Conservation (phyloP, 2,329 filamentous ascomycete genomes). For the Fusarium napiforme region DNA sequence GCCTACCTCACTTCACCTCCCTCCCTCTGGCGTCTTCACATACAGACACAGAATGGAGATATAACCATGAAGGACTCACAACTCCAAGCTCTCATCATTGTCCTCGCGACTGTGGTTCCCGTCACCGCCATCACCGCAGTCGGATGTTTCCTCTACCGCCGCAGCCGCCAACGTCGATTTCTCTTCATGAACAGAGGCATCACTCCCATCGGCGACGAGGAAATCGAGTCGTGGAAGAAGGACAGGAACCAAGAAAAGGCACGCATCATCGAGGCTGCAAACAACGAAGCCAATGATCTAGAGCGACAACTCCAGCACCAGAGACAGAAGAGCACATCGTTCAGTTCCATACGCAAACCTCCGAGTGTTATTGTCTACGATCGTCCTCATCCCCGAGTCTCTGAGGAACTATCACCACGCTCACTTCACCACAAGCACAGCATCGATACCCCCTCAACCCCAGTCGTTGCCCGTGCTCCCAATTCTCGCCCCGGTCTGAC, state of each 20-base stretch:
- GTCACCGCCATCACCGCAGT: slow-evolving; percentile 51
- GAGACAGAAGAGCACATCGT: slow-evolving; percentile 47
- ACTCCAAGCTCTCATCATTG: slow-evolving; percentile 60
- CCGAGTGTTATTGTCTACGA: slow-evolving; percentile 67
- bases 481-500: slow-evolving; percentile 72
- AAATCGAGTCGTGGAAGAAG: slow-evolving; percentile 72
- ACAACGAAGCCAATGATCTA: slow-evolving; percentile 8
- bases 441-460: slow-evolving; percentile 59
- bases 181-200: slow-evolving; percentile 65
- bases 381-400: slow-evolving; percentile 41
- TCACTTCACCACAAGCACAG: slow-evolving; percentile 53
- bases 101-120: slow-evolving; percentile 63
- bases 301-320: slow-evolving; percentile 26
- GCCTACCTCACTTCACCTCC: not conserved
- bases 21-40: not conserved
- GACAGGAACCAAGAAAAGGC: slow-evolving; percentile 49
- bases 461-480: slow-evolving; percentile 68
- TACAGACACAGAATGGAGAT: slow-evolving; percentile 35
- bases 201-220: slow-evolving; percentile 72
- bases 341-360: slow-evolving; percentile 56
- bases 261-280: slow-evolving; percentile 36
- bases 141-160: slow-evolving; percentile 52
- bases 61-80: slow-evolving; percentile 42
- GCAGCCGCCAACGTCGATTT: slow-evolving; percentile 51
- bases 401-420: slow-evolving; percentile 46